Conservation (phyloP, 208 protist species). For the Trypanosoma vivax region DNA sequence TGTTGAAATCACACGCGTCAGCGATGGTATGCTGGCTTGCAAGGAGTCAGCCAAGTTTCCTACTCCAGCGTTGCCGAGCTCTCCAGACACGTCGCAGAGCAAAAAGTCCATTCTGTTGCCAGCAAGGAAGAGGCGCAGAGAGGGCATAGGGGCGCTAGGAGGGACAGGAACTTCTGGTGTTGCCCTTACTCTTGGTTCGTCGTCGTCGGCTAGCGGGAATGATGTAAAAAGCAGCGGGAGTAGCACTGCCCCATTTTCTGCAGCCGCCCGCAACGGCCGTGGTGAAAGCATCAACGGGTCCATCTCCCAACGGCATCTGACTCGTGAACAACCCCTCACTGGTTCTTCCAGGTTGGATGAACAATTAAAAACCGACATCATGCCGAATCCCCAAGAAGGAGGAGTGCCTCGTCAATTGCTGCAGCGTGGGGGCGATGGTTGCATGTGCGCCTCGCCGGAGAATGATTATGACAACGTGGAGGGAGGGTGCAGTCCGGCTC, state of each 20-base stretch:
- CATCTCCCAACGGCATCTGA: too few species aligned
- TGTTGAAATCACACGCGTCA: too few species aligned
- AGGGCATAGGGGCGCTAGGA: conserved; percentile 1
- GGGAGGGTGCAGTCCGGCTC: neutral
- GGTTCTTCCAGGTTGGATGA: conserved; percentile 4
- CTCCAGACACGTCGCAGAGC: neutral
- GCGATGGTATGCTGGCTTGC: too few species aligned
- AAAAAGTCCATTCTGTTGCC: neutral
- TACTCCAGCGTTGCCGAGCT: neutral
- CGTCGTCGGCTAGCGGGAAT: neutral
- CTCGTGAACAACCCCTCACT: too few species aligned
- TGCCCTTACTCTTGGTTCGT: neutral
- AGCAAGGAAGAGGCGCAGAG: conserved; percentile 8
- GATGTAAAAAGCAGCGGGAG: conserved; percentile 2
- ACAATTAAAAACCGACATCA: neutral
- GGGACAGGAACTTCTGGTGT: neutral
- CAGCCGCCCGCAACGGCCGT: too few species aligned
- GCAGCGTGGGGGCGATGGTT: too few species aligned
- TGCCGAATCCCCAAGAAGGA: conserved; percentile 1
- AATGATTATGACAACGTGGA: neutral
- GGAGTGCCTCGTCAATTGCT: conserved; percentile 8
- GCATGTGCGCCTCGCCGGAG: conserved; percentile 11
- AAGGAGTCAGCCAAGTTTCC: neutral
- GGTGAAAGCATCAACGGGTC: too few species aligned
- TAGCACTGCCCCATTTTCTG: too few species aligned